Base-by-base conservation (phyloP, 192 early-diverging fungal species). In the Coemansia sp. region DNA sequence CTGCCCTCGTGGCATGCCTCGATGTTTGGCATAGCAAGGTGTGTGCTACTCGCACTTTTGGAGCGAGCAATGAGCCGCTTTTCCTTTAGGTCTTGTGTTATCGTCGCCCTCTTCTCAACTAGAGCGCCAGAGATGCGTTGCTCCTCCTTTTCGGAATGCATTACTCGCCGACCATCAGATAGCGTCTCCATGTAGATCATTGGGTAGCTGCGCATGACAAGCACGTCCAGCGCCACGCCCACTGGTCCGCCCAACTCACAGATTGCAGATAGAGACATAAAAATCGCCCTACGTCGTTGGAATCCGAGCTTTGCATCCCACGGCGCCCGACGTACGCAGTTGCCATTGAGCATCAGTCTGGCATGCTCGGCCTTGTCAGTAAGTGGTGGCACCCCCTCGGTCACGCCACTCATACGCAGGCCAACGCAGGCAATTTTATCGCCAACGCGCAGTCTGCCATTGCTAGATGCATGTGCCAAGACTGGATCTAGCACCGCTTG, bases 271-370 rank as follows among this genome's bases (percentile, higher is more conserved):
- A 81, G 54, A 44, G 79, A 73, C 68, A 77, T 46, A 33, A 45
- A 69, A 62, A 77, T 53, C 0, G 53, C 33, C 19, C 40, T 19
- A 7, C 42, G 21, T 7, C 16, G 51, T 60, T 73, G 70, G 46
- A 81, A 77, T 1, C 79, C 79, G 14, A 81, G 75, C 41, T 27
- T 66, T 33, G 74, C 56, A 19, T 81, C 59, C 79, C 79, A 81
- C 2, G 54, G 67, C 1, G 70, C 79, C 2, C 74, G 66, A 4
- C 79, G 74, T 19, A 76, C 74, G 44, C 74, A 44, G 66, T 81
- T 81, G 24, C 67, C 74, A 4, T 27, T 65, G 13, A 81, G 60
- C 31, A 34, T 16, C 65, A 81, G 63, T 17, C 41, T 16, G 0
- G 63, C 79, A 19, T 41, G 46, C 37, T 35, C 46, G 1, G 72